Evolutionary conservation across 2,329 filamentous ascomycete species (phyloP).

Genomic region (Septoria linicola): DNA sequence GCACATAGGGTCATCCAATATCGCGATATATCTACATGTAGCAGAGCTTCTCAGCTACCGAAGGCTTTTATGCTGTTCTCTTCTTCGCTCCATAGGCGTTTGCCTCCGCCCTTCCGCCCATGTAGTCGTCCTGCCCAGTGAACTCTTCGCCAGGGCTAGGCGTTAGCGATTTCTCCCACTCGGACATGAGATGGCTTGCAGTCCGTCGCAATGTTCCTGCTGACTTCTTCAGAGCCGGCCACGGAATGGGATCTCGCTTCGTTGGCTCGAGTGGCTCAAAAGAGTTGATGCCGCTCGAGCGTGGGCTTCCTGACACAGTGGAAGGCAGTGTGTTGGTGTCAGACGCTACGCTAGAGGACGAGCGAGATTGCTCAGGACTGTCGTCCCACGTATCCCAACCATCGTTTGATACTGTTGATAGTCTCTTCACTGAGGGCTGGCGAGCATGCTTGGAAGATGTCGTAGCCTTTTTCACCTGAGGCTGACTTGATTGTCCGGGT

Average conservation of each 20-base stretch:
- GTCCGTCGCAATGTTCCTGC: conserved; percentile 76
- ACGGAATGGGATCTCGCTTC: conserved; percentile 52
- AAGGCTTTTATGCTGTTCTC: conserved; percentile 12
- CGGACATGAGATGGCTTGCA: conserved; percentile 81
- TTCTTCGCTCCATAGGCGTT: conserved; percentile 22
- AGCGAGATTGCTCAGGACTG: conserved; percentile 27
- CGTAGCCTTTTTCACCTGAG: conserved; percentile 29
- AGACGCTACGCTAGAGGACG: conserved; percentile 28
- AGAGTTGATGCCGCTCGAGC: conserved; percentile 20
- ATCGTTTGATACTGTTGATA: conserved; percentile 27
- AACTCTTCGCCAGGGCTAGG: conserved; percentile 31
- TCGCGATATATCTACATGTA: conserved; percentile 3
- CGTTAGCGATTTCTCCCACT: conserved; percentile 82
- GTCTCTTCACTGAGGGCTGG: conserved; percentile 24
- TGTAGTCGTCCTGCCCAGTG: conserved; percentile 29
- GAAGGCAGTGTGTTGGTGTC: conserved; percentile 31
- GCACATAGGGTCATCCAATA: conserved; percentile 6
- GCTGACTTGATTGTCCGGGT: conserved; percentile 16
- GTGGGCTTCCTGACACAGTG: conserved; percentile 30
- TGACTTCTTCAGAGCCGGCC: conserved; percentile 66
- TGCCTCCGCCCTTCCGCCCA: conserved; percentile 31
- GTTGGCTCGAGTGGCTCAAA: conserved; percentile 19
- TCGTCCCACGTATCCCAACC: conserved; percentile 37
- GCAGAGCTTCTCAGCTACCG: not conserved
- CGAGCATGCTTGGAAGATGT: conserved; percentile 25